Conservation (phyloP, 2,329 filamentous ascomycete genomes). For the Trichoderma endophyticum region DNA sequence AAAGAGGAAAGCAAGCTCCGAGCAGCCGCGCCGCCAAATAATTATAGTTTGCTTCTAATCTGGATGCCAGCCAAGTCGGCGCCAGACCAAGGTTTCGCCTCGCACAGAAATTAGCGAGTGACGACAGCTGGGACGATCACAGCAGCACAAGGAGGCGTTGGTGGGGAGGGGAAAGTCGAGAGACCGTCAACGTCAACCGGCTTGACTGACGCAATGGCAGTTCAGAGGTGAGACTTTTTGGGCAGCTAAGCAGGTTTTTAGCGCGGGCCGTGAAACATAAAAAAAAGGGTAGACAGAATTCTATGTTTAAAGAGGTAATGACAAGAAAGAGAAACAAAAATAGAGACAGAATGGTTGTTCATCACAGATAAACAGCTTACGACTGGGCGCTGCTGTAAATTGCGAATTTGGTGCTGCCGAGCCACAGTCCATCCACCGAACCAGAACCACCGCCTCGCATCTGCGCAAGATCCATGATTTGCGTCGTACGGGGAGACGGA, state of each 20-base stretch:
- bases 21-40: neutral
- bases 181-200: slow-evolving; percentile 4
- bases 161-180: slow-evolving; percentile 6
- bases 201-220: slow-evolving; percentile 10
- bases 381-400: neutral
- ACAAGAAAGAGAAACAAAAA: neutral
- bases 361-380: no score
- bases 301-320: no score
- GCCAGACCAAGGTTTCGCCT: slow-evolving; percentile 15
- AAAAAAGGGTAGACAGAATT: neutral
- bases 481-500: neutral
- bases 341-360: neutral
- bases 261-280: neutral
- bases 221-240: neutral
- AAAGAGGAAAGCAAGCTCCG: neutral
- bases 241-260: neutral
- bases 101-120: slow-evolving; percentile 5
- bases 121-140: slow-evolving; percentile 10
- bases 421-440: slow-evolving; percentile 1
- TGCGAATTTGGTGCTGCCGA: slow-evolving; percentile 3
- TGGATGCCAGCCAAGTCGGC: neutral
- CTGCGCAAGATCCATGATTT: neutral
- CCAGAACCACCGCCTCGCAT: neutral
- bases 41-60: slow-evolving; percentile 14
- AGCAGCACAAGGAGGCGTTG: slow-evolving; percentile 9